Base-by-base conservation (phyloP, 768 basidiomycete species). In the Pisolithus tinctorius region DNA sequence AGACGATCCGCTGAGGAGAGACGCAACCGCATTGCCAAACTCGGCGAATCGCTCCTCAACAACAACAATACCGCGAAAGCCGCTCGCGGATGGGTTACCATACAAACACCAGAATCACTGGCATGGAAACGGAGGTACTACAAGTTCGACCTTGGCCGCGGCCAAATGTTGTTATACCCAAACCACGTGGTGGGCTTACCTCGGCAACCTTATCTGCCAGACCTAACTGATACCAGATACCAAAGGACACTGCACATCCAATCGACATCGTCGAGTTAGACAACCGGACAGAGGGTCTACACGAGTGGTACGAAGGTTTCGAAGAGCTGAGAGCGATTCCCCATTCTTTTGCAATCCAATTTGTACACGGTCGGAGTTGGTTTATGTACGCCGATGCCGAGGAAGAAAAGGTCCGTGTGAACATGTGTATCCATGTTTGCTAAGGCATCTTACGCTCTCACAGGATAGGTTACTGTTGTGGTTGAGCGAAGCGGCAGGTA, bases 121-220 rank as follows among this genome's bases (percentile, higher is more conserved):
- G 68, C 73, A 1, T 86, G 84, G 84, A 81, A 80, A 58, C 72
- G 84, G 52, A 71, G 83, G n/a, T 85, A 77, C 58, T 84, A 76
- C 65, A 78, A 74, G 63, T 76, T 85, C 44, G 66, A 66, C 45
- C 60, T 74, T 48, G 74, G 72, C 14, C 71, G 70, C 23, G 68
- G 67, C 0, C 58, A 60, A 6, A 55, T 80, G 30, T 70, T 73
- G 47, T 70, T 86, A 39, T 81, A 76, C 58, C 72, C 73, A 39
- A 79, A 71, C 60, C 73, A 73, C 31, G 73, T 78, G 66, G 84
- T 80, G 52, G 48, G 71, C 57, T 10, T 52, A 6, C 49, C 29
- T 39, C 17, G 17, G 23, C 40, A n/a, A 40, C 57, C 36, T 11
- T 40, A 13, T 4, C 20, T 31, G 17, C 14, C 11, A 20, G 43